Evolutionary conservation across 371 early-diverging fungal species (phyloP), one percentile per base, ranked within the genome.

Genomic region (Circinella minor): DNA sequence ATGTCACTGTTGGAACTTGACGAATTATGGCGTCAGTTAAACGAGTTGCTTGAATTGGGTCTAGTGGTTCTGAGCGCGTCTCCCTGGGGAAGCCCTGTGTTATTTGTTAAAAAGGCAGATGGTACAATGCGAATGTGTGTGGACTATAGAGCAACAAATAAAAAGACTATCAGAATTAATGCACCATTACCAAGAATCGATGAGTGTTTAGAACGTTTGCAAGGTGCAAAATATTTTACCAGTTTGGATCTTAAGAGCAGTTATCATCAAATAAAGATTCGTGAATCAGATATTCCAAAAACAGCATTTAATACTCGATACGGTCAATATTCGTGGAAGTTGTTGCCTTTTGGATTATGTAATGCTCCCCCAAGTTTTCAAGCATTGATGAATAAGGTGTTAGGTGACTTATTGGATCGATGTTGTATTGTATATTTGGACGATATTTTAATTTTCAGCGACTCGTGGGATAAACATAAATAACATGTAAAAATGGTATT

Each of bases 301-400:
- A 68, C 75, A 1, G 67, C 73, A 0, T 80, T 85, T 59, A 68
- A 71, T 27, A 77, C 83, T 11, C 59, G 73, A 0, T 77, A 80
- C 63, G 83, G 86, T 0, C 78, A 77, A 6, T 89, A 63, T 49
- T 74, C 87, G 68, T 89, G 71, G 55, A 55, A 75, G 7, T 82
- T 84, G 0, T 74, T 89, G 61, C 84, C 85, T 0, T 86, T 91
- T 60, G 86, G 87, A 3, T 4, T 86, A 7, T 77, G 75, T 11
- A 81, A 84, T 70, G 72, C 83, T 0, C 87, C 87, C 2, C 39
- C 39, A 39, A 39, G 39, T 39, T 39, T 39, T 9, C 39, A 39
- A 39, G 39, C 39, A 39, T 39, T 39, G 9, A 39, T 39, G 39
- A 39, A 39, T 39, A 39, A 39, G 39, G 39, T 39, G 39, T 39